Evolutionary conservation across 169 alveolate species (phyloP).

Genomic region (Eimeria tenella): DNA sequence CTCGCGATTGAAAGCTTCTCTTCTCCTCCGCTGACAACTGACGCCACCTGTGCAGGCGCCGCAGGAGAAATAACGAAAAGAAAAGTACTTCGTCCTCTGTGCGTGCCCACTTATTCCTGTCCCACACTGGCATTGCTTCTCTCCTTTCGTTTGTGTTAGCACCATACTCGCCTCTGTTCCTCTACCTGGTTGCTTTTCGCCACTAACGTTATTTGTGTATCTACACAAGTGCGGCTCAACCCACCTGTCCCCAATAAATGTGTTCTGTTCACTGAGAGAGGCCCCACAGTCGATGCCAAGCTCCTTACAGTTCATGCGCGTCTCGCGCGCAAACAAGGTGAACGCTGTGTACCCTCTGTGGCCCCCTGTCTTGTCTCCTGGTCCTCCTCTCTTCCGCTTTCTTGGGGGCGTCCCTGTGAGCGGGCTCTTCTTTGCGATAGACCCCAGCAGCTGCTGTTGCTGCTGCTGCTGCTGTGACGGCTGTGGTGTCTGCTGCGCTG

Average conservation of each 20-base stretch:
- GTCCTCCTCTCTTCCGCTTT: slow-evolving; percentile 51
- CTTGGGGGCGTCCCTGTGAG: slow-evolving; percentile 1
- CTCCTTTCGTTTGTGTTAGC: neutral
- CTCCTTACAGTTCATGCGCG: slow-evolving; percentile 59
- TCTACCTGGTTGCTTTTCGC: neutral
- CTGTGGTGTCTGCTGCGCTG: slow-evolving; percentile 8
- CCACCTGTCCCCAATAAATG: slow-evolving; percentile 76
- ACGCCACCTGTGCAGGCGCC: slow-evolving; percentile 72
- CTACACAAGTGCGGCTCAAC: no score
- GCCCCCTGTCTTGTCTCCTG: slow-evolving; percentile 21
- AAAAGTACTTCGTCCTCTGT: no score
- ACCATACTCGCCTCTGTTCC: neutral
- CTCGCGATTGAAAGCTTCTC: slow-evolving; percentile 64
- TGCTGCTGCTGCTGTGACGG: slow-evolving; percentile 49
- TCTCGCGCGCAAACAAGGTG: slow-evolving; percentile 70
- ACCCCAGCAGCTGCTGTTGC: slow-evolving; percentile 62
- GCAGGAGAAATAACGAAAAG: neutral
- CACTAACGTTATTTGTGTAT: no score
- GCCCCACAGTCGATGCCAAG: slow-evolving; percentile 74
- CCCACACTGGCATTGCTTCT: neutral
- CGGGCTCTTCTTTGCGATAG: slow-evolving; percentile 35
- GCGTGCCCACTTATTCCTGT: no score
- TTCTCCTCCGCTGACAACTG: slow-evolving; percentile 73
- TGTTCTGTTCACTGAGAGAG: slow-evolving; percentile 74
- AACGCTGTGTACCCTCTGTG: slow-evolving; percentile 72